Evolutionary conservation across 2,329 filamentous ascomycete species (phyloP).

Genomic region (Epichloe sp.): DNA sequence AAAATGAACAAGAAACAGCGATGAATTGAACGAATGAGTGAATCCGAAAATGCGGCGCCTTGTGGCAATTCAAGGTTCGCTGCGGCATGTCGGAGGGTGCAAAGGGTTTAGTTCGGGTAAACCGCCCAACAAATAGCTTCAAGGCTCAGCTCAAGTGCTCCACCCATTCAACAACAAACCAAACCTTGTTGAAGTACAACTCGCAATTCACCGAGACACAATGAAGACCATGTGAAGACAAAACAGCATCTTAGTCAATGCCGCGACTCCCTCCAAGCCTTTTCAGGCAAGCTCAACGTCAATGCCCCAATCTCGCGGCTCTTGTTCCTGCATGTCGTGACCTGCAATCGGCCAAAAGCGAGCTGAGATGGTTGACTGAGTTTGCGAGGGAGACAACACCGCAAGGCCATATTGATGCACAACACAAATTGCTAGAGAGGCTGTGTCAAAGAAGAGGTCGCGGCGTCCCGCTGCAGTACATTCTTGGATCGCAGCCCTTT

Average conservation of each 20-base stretch:
- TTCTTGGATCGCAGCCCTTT: conserved; percentile 81
- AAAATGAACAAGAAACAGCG: neutral
- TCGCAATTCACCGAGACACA: neutral
- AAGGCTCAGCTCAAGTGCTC: too few species aligned
- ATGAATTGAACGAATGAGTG: neutral
- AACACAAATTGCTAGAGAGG: conserved; percentile 15
- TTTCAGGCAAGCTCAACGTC: conserved; percentile 37
- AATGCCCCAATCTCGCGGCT: conserved; percentile 42
- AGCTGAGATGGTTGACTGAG: conserved; percentile 60
- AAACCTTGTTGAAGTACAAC: neutral
- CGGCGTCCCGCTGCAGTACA: conserved; percentile 76
- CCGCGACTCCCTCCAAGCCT: conserved; percentile 49
- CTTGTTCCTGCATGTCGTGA: conserved; percentile 53
- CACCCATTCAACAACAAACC: neutral
- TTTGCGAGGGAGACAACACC: conserved; percentile 30
- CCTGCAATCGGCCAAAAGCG: conserved; percentile 49
- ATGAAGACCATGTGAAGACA: neutral
- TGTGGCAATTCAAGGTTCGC: neutral
- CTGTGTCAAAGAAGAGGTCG: conserved; percentile 37
- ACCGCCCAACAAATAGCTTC: neutral
- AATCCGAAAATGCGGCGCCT: neutral
- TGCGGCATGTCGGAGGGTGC: neutral
- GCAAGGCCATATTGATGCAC: conserved; percentile 4
- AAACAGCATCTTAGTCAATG: conserved; percentile 27
- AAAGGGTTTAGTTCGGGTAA: conserved; percentile 19